Base-by-base conservation (phyloP, 306 rosid species). In the Pterocarpus macrocarpus region DNA sequence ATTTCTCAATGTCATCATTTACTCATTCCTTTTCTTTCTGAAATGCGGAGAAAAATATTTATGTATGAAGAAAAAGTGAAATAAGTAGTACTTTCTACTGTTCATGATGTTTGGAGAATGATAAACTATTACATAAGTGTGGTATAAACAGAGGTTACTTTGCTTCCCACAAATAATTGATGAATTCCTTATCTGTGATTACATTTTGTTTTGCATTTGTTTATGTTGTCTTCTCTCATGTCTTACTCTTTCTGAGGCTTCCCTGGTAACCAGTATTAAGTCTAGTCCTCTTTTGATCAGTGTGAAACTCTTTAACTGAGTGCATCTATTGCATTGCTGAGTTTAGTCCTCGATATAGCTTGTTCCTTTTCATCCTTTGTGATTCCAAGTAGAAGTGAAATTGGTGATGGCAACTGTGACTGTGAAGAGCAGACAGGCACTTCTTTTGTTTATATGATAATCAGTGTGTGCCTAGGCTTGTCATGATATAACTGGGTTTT, bases 81-180 rank as follows among this genome's bases (percentile, higher is more conserved):
- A 17, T 35, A 38, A 7, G 2, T 22, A 22, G 0, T 22, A 22
- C 28, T 71, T 8, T 6, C 8, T 36, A 47, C 8, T 39, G 43
- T 6, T 57, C 5, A 38, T 58, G 39, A 50, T 69, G n/a, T 35
- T 52, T 69, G 52, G 45, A 58, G 41, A 44, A 68, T 34, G 69
- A 78, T 44, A 43, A 43, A 11, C 47, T 56, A 44, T 30, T 78
- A n/a, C n/a, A 45, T 50, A 47, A 45, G 17, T 33, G 5, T 49
- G 41, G 12, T 44, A 39, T 69, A 41, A 50, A 71, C 55, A 17
- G 39, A 45, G 15, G 33, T 33, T 57, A 9, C 3, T 59, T 69
- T 76, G 64, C 66, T 69, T 15, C 45, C 39, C n/a, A 71, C 61
- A 69, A 52, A 72, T 73, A 63, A 66, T 66, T 57, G 44, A 61